Base-by-base conservation (phyloP, 305 asterid genomes). In the Striga hermonthica region DNA sequence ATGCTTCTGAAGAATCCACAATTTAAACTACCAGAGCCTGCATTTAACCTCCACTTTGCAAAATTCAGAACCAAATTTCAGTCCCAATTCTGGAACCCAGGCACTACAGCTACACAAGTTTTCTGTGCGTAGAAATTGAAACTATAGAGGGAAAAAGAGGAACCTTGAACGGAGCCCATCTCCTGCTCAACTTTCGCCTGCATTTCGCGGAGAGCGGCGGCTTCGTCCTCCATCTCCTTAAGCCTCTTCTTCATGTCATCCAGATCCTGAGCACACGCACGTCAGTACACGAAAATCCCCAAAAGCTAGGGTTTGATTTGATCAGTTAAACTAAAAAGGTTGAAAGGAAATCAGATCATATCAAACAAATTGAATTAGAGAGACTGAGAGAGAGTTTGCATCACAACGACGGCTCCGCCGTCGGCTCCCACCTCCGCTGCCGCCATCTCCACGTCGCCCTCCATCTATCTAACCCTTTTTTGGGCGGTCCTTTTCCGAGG, bases 171-270 rank as follows among this genome's bases (percentile, higher is more conserved):
- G 53, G 81, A 73, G 50, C 86, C 83, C 88, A 87, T 84, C 65
- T 87, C 91, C 67, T 84, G 86, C 79, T 83, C 84, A 47, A 84
- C 86, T 76, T 87, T 84, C 38, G 84, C 83, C 87, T 87, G 95
- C 91, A 87, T 87, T 75, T 84, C 89, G 39, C 91, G 88, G 49
- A 87, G 86, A 61, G 89, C 88, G 12, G 82, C 81, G 34, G 91
- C 84, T 74, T 84, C 95, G 14, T 87, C 91, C 81, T 86, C 91
- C 89, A 84, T 86, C 71, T 84, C 95, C 77, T 82, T 84, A 67
- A 86, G 58, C 64, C 91, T 76, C 81, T 79, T 84, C 78, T 84
- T 86, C 87, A 86, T 79, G 59, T 82, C 89, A 65, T 79, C 81
- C 71, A 84, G 71, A 71, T 75, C 85, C 86, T 84, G 65, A 37